These are phyloP conservation scores for Russula sp. DNA, from an alignment of 768 basidiomycete genomes.

Conservation along the genomic window DNA sequence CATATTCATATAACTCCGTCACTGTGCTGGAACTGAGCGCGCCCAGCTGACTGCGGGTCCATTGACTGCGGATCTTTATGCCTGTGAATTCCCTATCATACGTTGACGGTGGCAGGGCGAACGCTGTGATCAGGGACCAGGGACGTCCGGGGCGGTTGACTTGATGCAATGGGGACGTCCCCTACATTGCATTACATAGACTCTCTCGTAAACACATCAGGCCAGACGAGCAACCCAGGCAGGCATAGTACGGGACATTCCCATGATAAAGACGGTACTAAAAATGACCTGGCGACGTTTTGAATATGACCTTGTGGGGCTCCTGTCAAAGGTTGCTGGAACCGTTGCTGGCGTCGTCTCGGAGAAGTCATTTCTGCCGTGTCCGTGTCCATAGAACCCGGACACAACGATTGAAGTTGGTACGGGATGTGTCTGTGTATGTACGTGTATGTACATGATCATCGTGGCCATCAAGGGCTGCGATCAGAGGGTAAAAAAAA, in stretches of 20 bases:
- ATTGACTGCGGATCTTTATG: too few species aligned
- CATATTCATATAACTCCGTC: too few species aligned
- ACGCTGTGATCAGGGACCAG: not conserved
- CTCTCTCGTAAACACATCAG: too few species aligned
- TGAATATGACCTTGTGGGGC: not conserved
- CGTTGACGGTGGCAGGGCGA: not conserved
- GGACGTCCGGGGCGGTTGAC: not conserved
- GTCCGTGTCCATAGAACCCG: not conserved
- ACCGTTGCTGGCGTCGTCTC: not conserved
- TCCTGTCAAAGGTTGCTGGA: not conserved
- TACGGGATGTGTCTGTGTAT: not conserved
- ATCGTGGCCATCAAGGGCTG: not conserved
- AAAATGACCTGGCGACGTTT: not conserved
- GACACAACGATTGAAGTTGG: not conserved
- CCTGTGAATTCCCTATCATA: not conserved
- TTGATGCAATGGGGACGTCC: not conserved
- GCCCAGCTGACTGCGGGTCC: too few species aligned
- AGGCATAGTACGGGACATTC: too few species aligned
- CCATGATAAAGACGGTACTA: not conserved
- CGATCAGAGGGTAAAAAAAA: conserved; percentile 1
- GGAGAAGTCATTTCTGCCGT: not conserved
- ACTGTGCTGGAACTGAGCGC: too few species aligned
- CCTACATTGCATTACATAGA: too few species aligned
- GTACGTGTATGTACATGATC: not conserved
- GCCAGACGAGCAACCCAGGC: too few species aligned